These are phyloP conservation scores for Linum tenue DNA, from an alignment of 345 rosid species.

Conservation along the genomic window DNA sequence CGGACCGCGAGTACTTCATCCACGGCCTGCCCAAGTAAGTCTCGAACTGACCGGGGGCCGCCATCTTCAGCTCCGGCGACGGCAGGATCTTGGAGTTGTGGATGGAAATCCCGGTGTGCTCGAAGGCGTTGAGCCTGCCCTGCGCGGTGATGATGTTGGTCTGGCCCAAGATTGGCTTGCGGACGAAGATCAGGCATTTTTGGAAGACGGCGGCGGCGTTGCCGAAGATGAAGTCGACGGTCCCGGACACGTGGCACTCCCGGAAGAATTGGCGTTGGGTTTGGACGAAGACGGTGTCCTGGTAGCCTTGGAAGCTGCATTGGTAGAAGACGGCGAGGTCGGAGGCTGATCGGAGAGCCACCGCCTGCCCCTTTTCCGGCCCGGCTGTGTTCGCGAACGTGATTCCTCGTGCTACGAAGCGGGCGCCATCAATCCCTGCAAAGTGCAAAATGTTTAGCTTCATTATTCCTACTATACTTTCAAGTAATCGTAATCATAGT, in stretches of 20 bases:
- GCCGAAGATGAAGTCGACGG: constrained; percentile 84
- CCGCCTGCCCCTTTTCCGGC: constrained; percentile 61
- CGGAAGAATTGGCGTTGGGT: constrained; percentile 79
- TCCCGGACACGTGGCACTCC: constrained; percentile 73
- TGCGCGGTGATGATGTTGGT: constrained; percentile 66
- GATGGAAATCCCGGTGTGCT: constrained; percentile 75
- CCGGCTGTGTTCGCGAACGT: constrained; percentile 63
- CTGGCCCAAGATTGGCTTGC: constrained; percentile 57
- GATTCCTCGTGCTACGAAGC: constrained; percentile 50
- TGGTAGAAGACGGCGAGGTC: constrained; percentile 78
- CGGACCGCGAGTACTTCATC: not conserved
- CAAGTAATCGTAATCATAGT: no score
- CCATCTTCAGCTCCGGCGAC: constrained; percentile 44
- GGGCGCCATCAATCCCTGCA: constrained; percentile 51
- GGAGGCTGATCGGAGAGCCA: constrained; percentile 75
- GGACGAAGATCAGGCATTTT: constrained; percentile 64
- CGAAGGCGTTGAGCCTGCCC: constrained; percentile 72
- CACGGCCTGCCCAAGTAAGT: not conserved
- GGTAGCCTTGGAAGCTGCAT: constrained; percentile 70
- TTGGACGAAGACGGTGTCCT: constrained; percentile 76
- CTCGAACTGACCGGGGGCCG: constrained; percentile 35
- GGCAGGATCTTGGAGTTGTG: constrained; percentile 70
- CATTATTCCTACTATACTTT: no score
- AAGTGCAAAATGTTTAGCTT: not conserved
- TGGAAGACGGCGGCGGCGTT: constrained; percentile 76